These are phyloP conservation scores for Ophiostoma tasmaniense DNA, from an alignment of 2,329 filamentous ascomycete genomes.

Conservation along the genomic window DNA sequence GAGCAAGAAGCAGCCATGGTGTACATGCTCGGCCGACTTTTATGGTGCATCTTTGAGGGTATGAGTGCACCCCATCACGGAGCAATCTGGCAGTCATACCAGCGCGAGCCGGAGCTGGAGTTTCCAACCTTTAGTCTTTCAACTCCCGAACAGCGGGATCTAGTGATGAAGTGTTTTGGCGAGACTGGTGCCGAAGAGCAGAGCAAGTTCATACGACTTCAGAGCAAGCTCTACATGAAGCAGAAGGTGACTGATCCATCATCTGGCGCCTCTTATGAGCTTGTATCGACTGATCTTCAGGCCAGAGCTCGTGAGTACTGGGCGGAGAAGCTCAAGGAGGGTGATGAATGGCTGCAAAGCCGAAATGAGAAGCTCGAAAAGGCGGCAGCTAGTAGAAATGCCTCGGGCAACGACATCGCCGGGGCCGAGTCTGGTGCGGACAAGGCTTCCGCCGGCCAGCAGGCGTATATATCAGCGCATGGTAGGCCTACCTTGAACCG, in stretches of 20 bases:
- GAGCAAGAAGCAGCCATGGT: slow-evolving; percentile 53
- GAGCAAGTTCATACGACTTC: slow-evolving; percentile 18
- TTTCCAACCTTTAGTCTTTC: slow-evolving; percentile 41
- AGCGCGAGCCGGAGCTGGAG: slow-evolving; percentile 45
- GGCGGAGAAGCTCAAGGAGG: slow-evolving; percentile 10
- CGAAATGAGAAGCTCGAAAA: not conserved
- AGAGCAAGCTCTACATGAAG: slow-evolving; percentile 20
- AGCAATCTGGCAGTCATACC: slow-evolving; percentile 52
- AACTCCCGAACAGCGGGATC: slow-evolving; percentile 13
- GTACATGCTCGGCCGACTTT: slow-evolving; percentile 52
- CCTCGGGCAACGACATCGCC: not conserved
- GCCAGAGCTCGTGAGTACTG: slow-evolving; percentile 12
- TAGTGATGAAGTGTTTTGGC: slow-evolving; percentile 20
- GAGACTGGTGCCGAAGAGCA: slow-evolving; percentile 11
- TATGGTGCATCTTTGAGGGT: slow-evolving; percentile 57
- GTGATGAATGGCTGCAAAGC: slow-evolving; percentile 9
- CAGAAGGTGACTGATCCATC: not conserved
- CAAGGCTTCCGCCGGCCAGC: not conserved
- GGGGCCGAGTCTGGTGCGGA: not conserved
- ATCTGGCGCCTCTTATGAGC: not conserved
- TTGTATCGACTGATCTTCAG: slow-evolving; percentile 4
- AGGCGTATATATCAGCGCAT: not conserved
- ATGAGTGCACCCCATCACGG: slow-evolving; percentile 49
- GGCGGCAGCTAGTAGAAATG: not conserved
- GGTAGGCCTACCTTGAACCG: slow-evolving; percentile 13